Percentiles rank a stretch among this genome's conserved stretches.
These are phyloP conservation scores for Dissoconium aciculare DNA, from an alignment of 2,329 filamentous ascomycete species.

Conservation along the genomic window DNA sequence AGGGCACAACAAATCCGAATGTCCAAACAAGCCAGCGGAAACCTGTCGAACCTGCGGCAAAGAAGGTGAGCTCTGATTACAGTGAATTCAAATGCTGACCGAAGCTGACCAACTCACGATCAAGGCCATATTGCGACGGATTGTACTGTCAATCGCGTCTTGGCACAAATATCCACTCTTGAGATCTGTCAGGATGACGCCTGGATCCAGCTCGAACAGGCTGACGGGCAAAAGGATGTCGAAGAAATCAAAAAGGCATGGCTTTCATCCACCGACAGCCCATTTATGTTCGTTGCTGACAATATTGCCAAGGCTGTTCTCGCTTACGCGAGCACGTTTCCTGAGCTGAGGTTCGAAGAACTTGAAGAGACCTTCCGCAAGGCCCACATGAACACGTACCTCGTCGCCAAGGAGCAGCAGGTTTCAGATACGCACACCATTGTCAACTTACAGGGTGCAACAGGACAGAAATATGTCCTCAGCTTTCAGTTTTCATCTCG, in stretches of 20 bases:
- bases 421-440: conserved; percentile 46
- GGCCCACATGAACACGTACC: conserved; percentile 39
- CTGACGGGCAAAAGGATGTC: conserved; percentile 40
- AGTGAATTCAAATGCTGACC: too few species aligned
- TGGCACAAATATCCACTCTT: conserved; percentile 38
- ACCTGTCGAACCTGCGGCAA: conserved; percentile 47
- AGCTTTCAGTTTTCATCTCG: conserved; percentile 34
- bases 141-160: conserved; percentile 45
- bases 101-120: too few species aligned
- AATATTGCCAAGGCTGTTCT: conserved; percentile 18
- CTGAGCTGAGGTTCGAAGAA: conserved; percentile 42
- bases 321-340: conserved; percentile 46
- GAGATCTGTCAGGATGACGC: conserved; percentile 35
- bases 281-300: conserved; percentile 18
- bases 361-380: conserved; percentile 47
- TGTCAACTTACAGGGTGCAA: conserved; percentile 56
- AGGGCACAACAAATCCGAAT: conserved; percentile 47
- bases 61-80: conserved; percentile 32
- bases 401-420: conserved; percentile 47
- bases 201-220: conserved; percentile 42
- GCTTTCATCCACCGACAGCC: conserved; percentile 22
- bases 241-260: conserved; percentile 46
- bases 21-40: conserved; percentile 43
- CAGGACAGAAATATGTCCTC: conserved; percentile 36
- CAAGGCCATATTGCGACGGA: conserved; percentile 33